phyloP scores from a whole-genome alignment of 129 eudicot species.

The Centrapalus pauciflorus region DNA sequence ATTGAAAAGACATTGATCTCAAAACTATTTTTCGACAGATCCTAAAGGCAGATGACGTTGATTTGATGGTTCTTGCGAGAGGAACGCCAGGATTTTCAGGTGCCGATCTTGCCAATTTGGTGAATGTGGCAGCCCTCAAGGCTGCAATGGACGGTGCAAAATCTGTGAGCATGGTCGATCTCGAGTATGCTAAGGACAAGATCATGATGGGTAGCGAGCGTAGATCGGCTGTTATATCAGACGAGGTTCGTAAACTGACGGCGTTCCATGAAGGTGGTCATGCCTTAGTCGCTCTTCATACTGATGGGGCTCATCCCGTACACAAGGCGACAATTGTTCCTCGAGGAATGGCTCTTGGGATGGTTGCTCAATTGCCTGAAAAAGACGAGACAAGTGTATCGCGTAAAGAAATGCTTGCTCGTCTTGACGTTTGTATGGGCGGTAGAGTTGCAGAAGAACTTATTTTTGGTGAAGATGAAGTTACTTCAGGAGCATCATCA shows the following conservation, averaged over 20 bases:
- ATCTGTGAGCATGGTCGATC: slow-evolving; percentile 71
- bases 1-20: not conserved
- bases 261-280: slow-evolving; percentile 99
- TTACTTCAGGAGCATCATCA: slow-evolving; percentile 87
- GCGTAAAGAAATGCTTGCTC: slow-evolving; percentile 90
- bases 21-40: slow-evolving; percentile 37
- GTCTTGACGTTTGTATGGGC: slow-evolving; percentile 90
- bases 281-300: slow-evolving; percentile 86
- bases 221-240: slow-evolving; percentile 89
- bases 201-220: slow-evolving; percentile 99
- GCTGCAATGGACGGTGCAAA: slow-evolving; percentile 99
- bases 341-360: slow-evolving; percentile 84
- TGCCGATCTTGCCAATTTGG: slow-evolving; percentile 94
- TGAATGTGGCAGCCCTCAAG: slow-evolving; percentile 93
- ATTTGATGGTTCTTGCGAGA: slow-evolving; percentile 78
- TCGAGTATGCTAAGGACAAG: slow-evolving; percentile 86
- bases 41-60: slow-evolving; percentile 88
- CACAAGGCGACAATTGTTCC: slow-evolving; percentile 99
- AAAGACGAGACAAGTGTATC: slow-evolving; percentile 82
- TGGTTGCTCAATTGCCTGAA: slow-evolving; percentile 91
- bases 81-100: slow-evolving; percentile 99
- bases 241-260: slow-evolving; percentile 72
- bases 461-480: slow-evolving; percentile 86
- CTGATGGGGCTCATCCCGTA: slow-evolving; percentile 92
- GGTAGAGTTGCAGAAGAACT: slow-evolving; percentile 98